These are phyloP conservation scores for Colletotrichum liriopes DNA, from an alignment of 2,329 filamentous ascomycete genomes.

Conservation along the genomic window DNA sequence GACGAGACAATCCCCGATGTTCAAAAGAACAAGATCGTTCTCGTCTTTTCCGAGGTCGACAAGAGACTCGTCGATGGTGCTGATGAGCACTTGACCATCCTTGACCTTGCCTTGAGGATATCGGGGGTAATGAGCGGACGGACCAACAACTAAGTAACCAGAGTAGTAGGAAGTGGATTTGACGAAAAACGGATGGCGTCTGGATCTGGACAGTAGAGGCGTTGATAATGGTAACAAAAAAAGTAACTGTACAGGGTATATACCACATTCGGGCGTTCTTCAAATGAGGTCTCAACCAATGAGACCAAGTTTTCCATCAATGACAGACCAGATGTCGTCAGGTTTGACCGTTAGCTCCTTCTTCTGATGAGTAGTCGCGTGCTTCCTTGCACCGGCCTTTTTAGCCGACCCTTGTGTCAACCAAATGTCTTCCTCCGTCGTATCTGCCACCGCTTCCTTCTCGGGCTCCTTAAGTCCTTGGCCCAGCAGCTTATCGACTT, in stretches of 20 bases:
- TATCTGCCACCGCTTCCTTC: constrained; percentile 45
- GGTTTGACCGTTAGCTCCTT: constrained; percentile 46
- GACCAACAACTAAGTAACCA: constrained; percentile 44
- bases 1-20: constrained; percentile 87
- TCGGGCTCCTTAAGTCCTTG: constrained; percentile 47
- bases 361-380: constrained; percentile 36
- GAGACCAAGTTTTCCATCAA: constrained; percentile 70
- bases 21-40: constrained; percentile 92
- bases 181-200: constrained; percentile 25
- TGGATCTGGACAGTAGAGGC: constrained; percentile 28
- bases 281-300: constrained; percentile 55
- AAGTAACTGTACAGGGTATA: constrained; percentile 25
- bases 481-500: constrained; percentile 66
- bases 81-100: constrained; percentile 92
- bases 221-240: constrained; percentile 25
- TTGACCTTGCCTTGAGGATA: constrained; percentile 88
- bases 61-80: constrained; percentile 95
- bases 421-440: constrained; percentile 55
- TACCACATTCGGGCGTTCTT: constrained; percentile 18
- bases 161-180: neutral
- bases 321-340: constrained; percentile 64
- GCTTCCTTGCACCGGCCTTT: constrained; percentile 48
- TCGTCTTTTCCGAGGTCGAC: constrained; percentile 93
- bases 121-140: constrained; percentile 76
- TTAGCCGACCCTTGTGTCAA: constrained; percentile 51